Conservation (phyloP, 1,284 basidiomycete genomes). For the Irpex lacteus region DNA sequence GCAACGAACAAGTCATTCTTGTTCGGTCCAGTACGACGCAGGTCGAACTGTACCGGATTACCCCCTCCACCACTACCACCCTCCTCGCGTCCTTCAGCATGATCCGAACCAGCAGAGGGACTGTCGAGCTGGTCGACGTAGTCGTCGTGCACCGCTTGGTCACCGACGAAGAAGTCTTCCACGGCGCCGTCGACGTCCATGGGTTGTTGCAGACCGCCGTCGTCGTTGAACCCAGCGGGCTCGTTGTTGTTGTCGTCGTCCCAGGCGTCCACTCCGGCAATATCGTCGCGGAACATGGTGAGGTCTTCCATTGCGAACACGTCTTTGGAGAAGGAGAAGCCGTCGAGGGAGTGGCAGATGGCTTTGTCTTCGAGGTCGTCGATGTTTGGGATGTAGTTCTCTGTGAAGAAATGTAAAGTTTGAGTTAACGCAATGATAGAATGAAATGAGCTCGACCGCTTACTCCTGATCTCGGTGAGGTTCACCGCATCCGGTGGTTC, state of each 20-base stretch:
- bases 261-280: constrained; percentile 36
- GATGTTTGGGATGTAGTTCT: constrained; percentile 71
- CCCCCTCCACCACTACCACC: constrained; percentile 30
- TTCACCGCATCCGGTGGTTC: constrained; percentile 71
- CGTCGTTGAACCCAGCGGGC: constrained; percentile 35
- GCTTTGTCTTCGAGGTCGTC: constrained; percentile 60
- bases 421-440: constrained; percentile 15
- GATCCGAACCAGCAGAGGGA: constrained; percentile 43
- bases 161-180: constrained; percentile 78
- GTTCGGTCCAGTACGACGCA: constrained; percentile 58
- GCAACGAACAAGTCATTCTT: constrained; percentile 82
- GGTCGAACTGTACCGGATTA: constrained; percentile 76
- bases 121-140: constrained; percentile 36
- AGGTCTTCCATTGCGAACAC: constrained; percentile 62
- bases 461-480: constrained; percentile 67
- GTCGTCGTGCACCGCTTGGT: constrained; percentile 64
- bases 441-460: constrained; percentile 23
- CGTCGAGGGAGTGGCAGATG: constrained; percentile 78
- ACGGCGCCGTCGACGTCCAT: constrained; percentile 51
- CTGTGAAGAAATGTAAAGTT: constrained; percentile 26
- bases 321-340: constrained; percentile 76
- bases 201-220: constrained; percentile 24
- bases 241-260: constrained; percentile 40
- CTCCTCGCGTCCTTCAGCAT: constrained; percentile 24
- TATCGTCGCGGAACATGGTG: constrained; percentile 52